Evolutionary conservation across 192 early-diverging fungal species (phyloP).

Genomic region (Dissophora globulifera): DNA sequence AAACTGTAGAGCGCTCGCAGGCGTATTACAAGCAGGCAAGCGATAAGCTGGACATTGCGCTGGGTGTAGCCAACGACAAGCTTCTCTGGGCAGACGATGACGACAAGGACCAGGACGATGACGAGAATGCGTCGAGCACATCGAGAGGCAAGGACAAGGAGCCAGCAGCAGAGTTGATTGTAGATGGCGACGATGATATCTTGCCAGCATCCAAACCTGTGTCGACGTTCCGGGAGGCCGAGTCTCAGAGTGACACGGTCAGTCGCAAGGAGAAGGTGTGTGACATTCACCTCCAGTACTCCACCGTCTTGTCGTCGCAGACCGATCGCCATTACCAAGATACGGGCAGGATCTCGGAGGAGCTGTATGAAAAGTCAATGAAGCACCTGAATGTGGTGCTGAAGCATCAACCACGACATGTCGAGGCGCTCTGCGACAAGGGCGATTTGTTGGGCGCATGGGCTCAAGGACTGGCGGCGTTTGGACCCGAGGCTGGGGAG

Average conservation of each 20-base stretch:
- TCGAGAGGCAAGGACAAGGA: slow-evolving; percentile 40
- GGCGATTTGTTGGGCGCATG: slow-evolving; percentile 62
- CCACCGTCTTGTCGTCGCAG: slow-evolving; percentile 54
- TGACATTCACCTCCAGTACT: slow-evolving; percentile 60
- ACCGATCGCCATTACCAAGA: slow-evolving; percentile 60
- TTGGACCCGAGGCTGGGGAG: too few species aligned
- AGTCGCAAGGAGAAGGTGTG: slow-evolving; percentile 51
- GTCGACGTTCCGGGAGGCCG: slow-evolving; percentile 37
- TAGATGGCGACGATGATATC: slow-evolving; percentile 39
- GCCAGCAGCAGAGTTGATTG: slow-evolving; percentile 1
- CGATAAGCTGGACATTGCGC: slow-evolving; percentile 52
- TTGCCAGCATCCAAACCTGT: slow-evolving; percentile 43
- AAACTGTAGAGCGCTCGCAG: slow-evolving; percentile 46
- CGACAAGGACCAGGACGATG: too few species aligned
- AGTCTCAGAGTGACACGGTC: slow-evolving; percentile 35
- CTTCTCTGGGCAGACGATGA: slow-evolving; percentile 25
- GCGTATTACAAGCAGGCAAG: slow-evolving; percentile 56
- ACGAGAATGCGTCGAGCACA: slow-evolving; percentile 21
- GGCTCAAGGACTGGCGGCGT: slow-evolving; percentile 55
- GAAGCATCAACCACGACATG: slow-evolving; percentile 52
- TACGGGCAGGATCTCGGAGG: slow-evolving; percentile 45
- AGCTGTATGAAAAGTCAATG: slow-evolving; percentile 52
- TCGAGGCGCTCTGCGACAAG: slow-evolving; percentile 66
- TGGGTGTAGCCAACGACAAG: slow-evolving; percentile 44
- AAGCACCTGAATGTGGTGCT: slow-evolving; percentile 56